A percentile compares a stretch with the other conserved stretches of the same genome.
These are phyloP conservation scores for Silene uniflora DNA, from an alignment of 148 eudicot genomes.

Conservation along the genomic window DNA sequence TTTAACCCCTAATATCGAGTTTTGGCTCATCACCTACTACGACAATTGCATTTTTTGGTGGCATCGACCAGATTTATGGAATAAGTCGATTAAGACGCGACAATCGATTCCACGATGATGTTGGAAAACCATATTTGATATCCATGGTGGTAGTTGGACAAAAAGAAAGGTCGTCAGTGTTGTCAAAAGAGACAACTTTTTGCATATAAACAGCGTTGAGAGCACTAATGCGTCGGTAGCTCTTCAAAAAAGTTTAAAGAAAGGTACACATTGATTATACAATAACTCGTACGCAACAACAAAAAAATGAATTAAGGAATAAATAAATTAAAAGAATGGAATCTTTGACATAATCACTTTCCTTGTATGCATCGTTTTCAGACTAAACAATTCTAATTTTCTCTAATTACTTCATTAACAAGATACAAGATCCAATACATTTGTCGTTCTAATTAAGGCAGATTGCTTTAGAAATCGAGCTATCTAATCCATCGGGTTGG, in stretches of 20 bases:
- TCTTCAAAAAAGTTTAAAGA: not conserved
- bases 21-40: too few relatives aligned
- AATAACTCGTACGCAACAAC: too few relatives aligned
- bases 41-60: too few relatives aligned
- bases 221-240: conserved; percentile 11
- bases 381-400: not conserved
- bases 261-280: not conserved
- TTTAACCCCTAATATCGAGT: too few relatives aligned
- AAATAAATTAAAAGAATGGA: not conserved
- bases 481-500: not conserved
- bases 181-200: conserved; percentile 4
- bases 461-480: not conserved
- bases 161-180: conserved; percentile 15
- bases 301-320: not conserved
- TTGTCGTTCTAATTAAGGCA: not conserved
- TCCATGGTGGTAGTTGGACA: conserved; percentile 3
- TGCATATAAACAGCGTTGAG: conserved; percentile 16
- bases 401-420: too few relatives aligned
- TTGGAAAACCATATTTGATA: too few relatives aligned
- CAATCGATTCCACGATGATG: not conserved
- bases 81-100: not conserved
- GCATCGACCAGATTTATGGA: not conserved
- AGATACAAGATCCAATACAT: too few relatives aligned
- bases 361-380: not conserved
- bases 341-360: conserved; percentile 17